Conservation (phyloP, 163 green algal genomes). For the Trebouxia gelatinosa region DNA sequence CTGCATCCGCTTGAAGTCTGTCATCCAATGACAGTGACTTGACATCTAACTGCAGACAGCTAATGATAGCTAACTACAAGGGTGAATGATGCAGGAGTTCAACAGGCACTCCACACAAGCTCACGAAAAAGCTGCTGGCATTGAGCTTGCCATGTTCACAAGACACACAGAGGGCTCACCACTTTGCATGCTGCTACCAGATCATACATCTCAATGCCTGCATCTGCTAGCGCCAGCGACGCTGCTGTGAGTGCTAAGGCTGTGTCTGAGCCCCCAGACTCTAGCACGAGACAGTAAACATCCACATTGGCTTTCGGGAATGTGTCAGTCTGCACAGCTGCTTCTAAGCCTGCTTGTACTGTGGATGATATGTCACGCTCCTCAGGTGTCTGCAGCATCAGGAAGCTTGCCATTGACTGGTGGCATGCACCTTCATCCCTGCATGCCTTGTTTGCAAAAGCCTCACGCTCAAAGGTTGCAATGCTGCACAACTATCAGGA, state of each 20-base stretch:
- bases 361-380: conserved; percentile 45
- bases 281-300: conserved; percentile 64
- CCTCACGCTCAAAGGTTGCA: neutral
- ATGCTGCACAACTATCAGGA: neutral
- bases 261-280: conserved; percentile 72
- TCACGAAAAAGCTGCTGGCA: conserved; percentile 33
- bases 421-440: neutral
- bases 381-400: conserved; percentile 37
- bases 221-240: conserved; percentile 76
- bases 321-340: conserved; percentile 53
- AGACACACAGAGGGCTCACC: conserved; percentile 46
- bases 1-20: too few relatives aligned
- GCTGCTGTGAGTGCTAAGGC: conserved; percentile 64
- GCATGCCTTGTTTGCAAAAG: neutral
- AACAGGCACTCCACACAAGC: conserved; percentile 45
- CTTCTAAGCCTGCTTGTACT: conserved; percentile 54
- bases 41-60: too few relatives aligned
- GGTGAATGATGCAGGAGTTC: too few relatives aligned
- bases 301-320: conserved; percentile 75
- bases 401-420: neutral
- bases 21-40: too few relatives aligned
- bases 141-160: neutral
- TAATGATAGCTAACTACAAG: too few relatives aligned
- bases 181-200: conserved; percentile 71
- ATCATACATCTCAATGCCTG: conserved; percentile 74